Base-by-base conservation (phyloP, 2,329 filamentous ascomycete genomes). In the Sporothrix schenckii region DNA sequence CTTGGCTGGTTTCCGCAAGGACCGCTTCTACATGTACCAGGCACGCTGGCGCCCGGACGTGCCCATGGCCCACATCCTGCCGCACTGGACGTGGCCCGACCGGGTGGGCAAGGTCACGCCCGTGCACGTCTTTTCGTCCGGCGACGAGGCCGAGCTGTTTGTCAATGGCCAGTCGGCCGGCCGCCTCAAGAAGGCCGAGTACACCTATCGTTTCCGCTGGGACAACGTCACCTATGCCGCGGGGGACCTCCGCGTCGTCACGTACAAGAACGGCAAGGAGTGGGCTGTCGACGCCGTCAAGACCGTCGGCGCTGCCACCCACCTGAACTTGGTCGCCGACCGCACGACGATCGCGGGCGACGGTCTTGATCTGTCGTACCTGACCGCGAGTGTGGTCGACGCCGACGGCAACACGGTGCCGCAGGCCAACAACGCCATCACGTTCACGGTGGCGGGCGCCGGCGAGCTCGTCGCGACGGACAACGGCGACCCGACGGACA, bases 21-120 rank as follows among this genome's bases (percentile, higher is more conserved):
- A 87, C 71, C 79, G 85, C 0, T 87, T 83, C 75, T 87, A 81
- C 72, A 74, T 87, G 4, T 88, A 87, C 72, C 86, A 87, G 74
- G 76, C 84, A 0, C 81, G 84, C 9, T 88, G 85, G 86, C 78
- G 81, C 2, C 79, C 85, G 0, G 81, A 84, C 19, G 69, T 85
- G 0, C 77, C 73, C 1, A 81, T 83, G 76, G 85, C 83, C 3
- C 84, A 87, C 73, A 82, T 87, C 21, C 79, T 87, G 0, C 85
- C 85, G 2, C 85, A 87, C 74, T 87, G 85, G 85, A 86, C 79
- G 19, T 88, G 84, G 83, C 81, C 83, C 0, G 80, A 82, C 19
- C 77, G 71, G 34, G 79, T 79, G 0, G 83, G 83, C 1, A 72
- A 81, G 69, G 78, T 82, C 0, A 87, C 85, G 4, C 85, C 85